Base-by-base conservation (phyloP, 495 filamentous ascomycete species). In the Penicillium desertorum region DNA sequence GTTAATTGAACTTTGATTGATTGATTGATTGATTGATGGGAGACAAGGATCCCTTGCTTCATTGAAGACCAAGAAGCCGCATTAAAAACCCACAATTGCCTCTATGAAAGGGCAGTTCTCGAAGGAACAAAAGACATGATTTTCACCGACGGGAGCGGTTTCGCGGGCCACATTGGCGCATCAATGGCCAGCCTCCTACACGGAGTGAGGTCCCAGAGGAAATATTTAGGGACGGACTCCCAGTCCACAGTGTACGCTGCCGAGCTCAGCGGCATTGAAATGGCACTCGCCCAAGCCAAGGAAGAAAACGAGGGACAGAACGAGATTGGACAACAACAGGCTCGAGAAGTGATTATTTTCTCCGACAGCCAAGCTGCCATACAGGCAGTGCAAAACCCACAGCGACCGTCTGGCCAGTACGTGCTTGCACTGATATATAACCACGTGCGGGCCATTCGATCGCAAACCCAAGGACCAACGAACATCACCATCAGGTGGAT, bases 221-320 rank as follows among this genome's bases (percentile, higher is more conserved):
- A n/a, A 0, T 19, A 34, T 48, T 5, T 48, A 1, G 27, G 45
- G 3, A 48, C 27, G 10, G 45, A 32, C 16, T 10, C 16, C 16
- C 45, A 48, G 27, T 48, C 45, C 27, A 48, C 45, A 17, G 27
- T 48, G 8, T 48, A 51, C 11, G 32, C 45, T 4, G 23, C 27
- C 27, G 45, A 48, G 45, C 45, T 48, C 27, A 48, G 9, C 45
- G 45, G 45, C 16, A 48, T 48, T 14, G 25, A 27, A 1, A 27
- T 27, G 25, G 25, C 25, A 7, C 25, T 27, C 59, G 63, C 30
- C 30, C 7, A 11, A 9, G 3, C 30, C 30, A 32, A 6, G 2
- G 9, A 32, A 2, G 20, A 22, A 22, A 22, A 22, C 20, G 20
- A 4, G 30, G 20, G 20, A 22, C 20, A 22, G 20, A 22, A 2